Conservation (phyloP, 1,284 basidiomycete species). For the Leccinum solheimii region DNA sequence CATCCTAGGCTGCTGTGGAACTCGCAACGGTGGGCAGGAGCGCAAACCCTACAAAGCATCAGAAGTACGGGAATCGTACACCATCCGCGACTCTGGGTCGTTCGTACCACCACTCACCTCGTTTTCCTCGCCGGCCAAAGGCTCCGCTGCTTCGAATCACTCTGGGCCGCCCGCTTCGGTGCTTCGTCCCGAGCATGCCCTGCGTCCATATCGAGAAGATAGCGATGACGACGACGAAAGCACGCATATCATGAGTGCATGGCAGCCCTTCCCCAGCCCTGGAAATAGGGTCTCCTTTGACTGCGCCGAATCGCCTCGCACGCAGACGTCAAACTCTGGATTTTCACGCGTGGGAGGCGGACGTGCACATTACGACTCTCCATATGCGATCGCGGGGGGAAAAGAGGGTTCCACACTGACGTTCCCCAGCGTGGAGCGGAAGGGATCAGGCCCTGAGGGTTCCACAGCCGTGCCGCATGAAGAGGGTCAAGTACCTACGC, state of each 20-base stretch:
- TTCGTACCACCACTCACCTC: conserved; percentile 42
- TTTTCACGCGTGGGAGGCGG: conserved; percentile 80
- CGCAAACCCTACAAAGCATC: conserved; percentile 29
- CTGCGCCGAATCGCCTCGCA: conserved; percentile 32
- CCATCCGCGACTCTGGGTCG: conserved; percentile 40
- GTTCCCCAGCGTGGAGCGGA: conserved; percentile 63
- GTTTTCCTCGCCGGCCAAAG: conserved; percentile 25
- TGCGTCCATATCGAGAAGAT: conserved; percentile 74
- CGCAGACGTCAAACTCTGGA: conserved; percentile 51
- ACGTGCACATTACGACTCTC: conserved; percentile 72
- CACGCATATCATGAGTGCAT: conserved; percentile 82
- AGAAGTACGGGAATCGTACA: conserved; percentile 32
- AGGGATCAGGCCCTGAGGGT: conserved; percentile 30
- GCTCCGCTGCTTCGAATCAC: conserved; percentile 31
- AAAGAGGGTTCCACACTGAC: conserved; percentile 52
- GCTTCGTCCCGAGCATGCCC: conserved; percentile 72
- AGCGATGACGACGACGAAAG: conserved; percentile 75
- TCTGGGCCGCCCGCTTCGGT: conserved; percentile 74
- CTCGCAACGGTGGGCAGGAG: conserved; percentile 42
- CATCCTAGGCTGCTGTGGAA: conserved; percentile 71
- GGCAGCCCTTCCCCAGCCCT: conserved; percentile 66
- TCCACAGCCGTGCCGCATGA: conserved; percentile 24
- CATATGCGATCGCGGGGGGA: conserved; percentile 64
- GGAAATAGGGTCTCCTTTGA: conserved; percentile 49
- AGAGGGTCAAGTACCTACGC: conserved; percentile 48